These are phyloP conservation scores for Pisolithus microcarpus DNA, from an alignment of 768 basidiomycete species.

Conservation along the genomic window DNA sequence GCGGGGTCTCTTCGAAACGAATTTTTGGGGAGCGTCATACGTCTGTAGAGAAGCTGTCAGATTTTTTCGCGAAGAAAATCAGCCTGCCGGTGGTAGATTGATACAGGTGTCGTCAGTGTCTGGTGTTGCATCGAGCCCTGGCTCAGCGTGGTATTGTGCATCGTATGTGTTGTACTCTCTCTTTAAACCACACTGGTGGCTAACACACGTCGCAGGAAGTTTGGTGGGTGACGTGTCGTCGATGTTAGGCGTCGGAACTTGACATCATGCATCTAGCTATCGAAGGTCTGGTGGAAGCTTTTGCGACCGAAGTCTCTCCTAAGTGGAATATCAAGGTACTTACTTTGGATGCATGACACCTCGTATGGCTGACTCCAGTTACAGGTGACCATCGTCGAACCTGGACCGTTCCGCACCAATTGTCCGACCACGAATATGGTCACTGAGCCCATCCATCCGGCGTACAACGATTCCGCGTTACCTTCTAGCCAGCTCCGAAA, in stretches of 20 bases:
- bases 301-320: conserved; percentile 11
- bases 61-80: conserved; percentile 19
- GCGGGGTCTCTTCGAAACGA: conserved; percentile 32
- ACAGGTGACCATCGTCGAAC: conserved; percentile 5
- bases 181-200: not conserved
- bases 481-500: not conserved
- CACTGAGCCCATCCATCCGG: conserved; percentile 7
- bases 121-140: conserved; percentile 18
- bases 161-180: conserved; percentile 5
- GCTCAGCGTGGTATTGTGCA: conserved; percentile 16
- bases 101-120: conserved; percentile 29
- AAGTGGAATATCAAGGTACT: conserved; percentile 18
- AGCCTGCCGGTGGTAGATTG: conserved; percentile 32
- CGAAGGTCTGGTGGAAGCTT: conserved; percentile 11
- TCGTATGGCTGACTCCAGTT: not conserved
- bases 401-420: conserved; percentile 6
- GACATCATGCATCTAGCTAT: not conserved
- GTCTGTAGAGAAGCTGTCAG: conserved; percentile 29
- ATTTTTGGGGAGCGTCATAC: conserved; percentile 40
- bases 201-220: conserved; percentile 11
- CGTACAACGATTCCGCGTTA: conserved; percentile 6
- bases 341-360: not conserved
- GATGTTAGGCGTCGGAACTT: not conserved
- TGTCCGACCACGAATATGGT: not conserved
- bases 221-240: conserved; percentile 2